Conservation (phyloP, 331 rosid genomes). For the Stylosanthes scabra region DNA sequence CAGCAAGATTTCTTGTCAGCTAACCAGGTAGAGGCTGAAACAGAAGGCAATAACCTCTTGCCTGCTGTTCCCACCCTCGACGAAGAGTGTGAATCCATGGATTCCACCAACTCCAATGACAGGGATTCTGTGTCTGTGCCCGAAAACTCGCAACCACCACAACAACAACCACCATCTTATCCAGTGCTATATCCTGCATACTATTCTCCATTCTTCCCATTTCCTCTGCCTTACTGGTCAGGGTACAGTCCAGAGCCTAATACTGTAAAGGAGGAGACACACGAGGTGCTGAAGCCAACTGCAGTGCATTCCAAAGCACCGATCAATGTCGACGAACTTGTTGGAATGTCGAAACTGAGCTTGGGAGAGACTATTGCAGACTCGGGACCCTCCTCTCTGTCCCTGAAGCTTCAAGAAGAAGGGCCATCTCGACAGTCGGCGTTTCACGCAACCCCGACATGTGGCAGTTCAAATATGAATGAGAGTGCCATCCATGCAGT, state of each 20-base stretch:
- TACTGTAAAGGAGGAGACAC: conserved; percentile 50
- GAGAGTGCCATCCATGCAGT: conserved; percentile 89
- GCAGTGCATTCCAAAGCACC: conserved; percentile 90
- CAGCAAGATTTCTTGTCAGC: conserved; percentile 71
- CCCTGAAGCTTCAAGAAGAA: conserved; percentile 76
- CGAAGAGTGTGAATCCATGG: conserved; percentile 97
- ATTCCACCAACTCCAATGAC: conserved; percentile 87
- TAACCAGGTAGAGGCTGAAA: conserved; percentile 54
- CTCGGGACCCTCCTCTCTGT: conserved; percentile 74
- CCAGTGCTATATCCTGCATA: conserved; percentile 84
- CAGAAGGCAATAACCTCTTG: conserved; percentile 68
- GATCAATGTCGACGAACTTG: conserved; percentile 89
- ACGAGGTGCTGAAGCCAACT: conserved; percentile 89
- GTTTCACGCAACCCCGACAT: conserved; percentile 84
- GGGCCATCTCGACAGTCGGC: conserved; percentile 98
- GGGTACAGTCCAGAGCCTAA: conserved; percentile 61
- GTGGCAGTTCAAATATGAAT: conserved; percentile 64
- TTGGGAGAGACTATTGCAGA: conserved; percentile 80
- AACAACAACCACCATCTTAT: conserved; percentile 48
- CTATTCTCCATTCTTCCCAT: conserved; percentile 73
- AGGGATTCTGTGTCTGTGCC: conserved; percentile 69
- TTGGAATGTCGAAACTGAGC: conserved; percentile 95
- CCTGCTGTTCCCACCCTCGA: conserved; percentile 82
- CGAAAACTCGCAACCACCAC: conserved; percentile 35
- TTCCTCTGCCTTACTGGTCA: conserved; percentile 80